phyloP scores from a whole-genome alignment of 2,329 filamentous ascomycete genomes.

The Aspergillus intermedius region DNA sequence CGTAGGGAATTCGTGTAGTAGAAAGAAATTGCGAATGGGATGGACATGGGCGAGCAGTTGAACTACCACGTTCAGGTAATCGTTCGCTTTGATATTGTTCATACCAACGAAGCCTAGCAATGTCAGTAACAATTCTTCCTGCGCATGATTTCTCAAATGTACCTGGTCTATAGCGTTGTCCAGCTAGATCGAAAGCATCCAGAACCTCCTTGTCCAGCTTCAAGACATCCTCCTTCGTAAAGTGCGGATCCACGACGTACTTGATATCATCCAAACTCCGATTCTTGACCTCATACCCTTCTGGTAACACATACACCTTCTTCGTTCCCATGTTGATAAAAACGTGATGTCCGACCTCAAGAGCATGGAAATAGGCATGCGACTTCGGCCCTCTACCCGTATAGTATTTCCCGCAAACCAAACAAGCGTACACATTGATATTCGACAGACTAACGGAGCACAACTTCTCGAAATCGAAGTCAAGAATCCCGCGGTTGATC shows the following conservation, averaged over 20 bases:
- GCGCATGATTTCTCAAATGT: slow-evolving; percentile 5
- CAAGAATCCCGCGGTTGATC: slow-evolving; percentile 83
- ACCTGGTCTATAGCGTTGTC: slow-evolving; percentile 79
- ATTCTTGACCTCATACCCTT: slow-evolving; percentile 93
- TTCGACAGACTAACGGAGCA: slow-evolving; percentile 94
- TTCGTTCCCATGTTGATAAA: slow-evolving; percentile 84
- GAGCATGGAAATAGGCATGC: slow-evolving; percentile 93
- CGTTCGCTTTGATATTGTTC: slow-evolving; percentile 99
- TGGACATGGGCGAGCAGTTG: slow-evolving; percentile 86
- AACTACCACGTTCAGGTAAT: slow-evolving; percentile 93
- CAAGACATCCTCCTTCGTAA: slow-evolving; percentile 71
- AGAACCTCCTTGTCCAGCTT: slow-evolving; percentile 62
- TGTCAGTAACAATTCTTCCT: slow-evolving; percentile 2
- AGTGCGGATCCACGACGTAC: slow-evolving; percentile 87
- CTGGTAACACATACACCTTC: slow-evolving; percentile 58
- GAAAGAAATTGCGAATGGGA: slow-evolving; percentile 83
- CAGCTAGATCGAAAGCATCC: slow-evolving; percentile 67
- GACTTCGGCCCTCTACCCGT: slow-evolving; percentile 90
- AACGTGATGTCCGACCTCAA: slow-evolving; percentile 93
- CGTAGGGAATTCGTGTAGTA: slow-evolving; percentile 70
- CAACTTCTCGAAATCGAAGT: slow-evolving; percentile 98
- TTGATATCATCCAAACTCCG: slow-evolving; percentile 97
- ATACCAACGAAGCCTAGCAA: slow-evolving; percentile 77
- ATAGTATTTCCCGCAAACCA: slow-evolving; percentile 97
- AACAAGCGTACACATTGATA: slow-evolving; percentile 96